Evolutionary conservation across 305 asterid species (phyloP).

Genomic region (Petunia hybrid): DNA sequence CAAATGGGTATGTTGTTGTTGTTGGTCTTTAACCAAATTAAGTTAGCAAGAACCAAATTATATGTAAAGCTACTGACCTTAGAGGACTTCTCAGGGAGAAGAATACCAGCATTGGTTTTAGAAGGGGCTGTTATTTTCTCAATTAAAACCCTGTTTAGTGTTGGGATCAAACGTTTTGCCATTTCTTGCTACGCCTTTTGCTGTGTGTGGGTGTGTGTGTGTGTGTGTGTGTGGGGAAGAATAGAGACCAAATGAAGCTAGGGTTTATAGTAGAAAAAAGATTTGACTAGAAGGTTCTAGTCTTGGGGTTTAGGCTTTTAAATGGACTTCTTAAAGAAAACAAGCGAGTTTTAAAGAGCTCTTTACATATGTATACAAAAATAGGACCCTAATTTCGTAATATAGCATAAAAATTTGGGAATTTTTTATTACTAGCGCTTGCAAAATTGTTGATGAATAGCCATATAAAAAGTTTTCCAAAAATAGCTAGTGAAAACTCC

Average conservation of each 20-base stretch:
- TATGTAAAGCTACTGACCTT: constrained; percentile 52
- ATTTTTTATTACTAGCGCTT: too few species aligned
- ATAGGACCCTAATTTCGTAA: too few species aligned
- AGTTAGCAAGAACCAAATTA: not conserved
- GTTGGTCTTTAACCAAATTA: too few species aligned
- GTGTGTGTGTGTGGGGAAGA: too few species aligned
- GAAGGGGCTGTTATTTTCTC: constrained; percentile 82
- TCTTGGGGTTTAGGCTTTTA: constrained; percentile 44
- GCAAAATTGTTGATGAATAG: too few species aligned
- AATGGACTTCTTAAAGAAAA: constrained; percentile 32
- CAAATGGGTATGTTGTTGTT: too few species aligned
- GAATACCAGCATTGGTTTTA: constrained; percentile 85
- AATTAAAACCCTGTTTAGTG: constrained; percentile 82
- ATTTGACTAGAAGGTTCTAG: constrained; percentile 65
- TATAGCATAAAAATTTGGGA: too few species aligned
- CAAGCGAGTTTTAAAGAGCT: too few species aligned
- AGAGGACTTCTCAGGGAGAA: constrained; percentile 83
- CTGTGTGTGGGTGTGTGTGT: too few species aligned
- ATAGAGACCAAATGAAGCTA: not conserved
- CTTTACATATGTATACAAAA: too few species aligned
- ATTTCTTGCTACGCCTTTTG: constrained; percentile 32
- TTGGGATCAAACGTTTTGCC: constrained; percentile 90
- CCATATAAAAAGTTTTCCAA: too few species aligned
- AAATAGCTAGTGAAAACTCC: too few species aligned
- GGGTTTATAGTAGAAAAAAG: constrained; percentile 32